A percentile compares a stretch with the other conserved stretches of the same genome.
Evolutionary conservation across 2,329 filamentous ascomycete species (phyloP).

Genomic region (Tolypocladium paradoxum): DNA sequence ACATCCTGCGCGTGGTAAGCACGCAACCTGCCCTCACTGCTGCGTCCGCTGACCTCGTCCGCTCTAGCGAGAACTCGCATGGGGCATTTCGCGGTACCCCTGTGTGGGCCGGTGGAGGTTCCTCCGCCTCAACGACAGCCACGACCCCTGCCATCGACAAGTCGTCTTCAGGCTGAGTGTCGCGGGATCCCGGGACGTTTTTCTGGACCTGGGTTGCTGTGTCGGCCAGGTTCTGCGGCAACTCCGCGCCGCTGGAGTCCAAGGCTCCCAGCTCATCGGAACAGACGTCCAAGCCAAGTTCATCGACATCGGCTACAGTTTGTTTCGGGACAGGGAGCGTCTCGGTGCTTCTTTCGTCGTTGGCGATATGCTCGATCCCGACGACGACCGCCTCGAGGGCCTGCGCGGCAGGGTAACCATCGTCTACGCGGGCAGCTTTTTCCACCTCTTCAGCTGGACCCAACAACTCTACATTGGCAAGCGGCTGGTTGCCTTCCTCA

Average conservation of each 20-base stretch:
- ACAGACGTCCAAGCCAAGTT: conserved; percentile 38
- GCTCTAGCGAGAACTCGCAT: conserved; percentile 32
- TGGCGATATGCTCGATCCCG: conserved; percentile 37
- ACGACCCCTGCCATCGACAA: conserved; percentile 31
- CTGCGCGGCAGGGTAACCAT: conserved; percentile 33
- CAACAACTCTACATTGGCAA: conserved; percentile 34
- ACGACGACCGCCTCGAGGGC: conserved; percentile 21
- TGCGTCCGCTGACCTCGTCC: background rate
- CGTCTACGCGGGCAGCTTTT: conserved; percentile 38
- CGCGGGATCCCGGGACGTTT: conserved; percentile 24
- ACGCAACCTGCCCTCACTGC: background rate
- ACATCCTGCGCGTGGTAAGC: conserved; percentile 25
- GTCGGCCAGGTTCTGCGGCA: conserved; percentile 40
- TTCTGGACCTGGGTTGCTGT: conserved; percentile 41
- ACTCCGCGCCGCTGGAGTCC: conserved; percentile 37
- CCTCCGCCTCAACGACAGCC: conserved; percentile 28
- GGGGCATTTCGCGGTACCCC: conserved; percentile 32
- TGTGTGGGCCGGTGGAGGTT: conserved; percentile 41
- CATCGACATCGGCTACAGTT: conserved; percentile 48
- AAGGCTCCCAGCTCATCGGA: conserved; percentile 35
- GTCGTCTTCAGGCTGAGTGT: conserved; percentile 30
- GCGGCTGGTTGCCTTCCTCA: conserved; percentile 33
- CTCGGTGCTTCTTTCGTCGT: conserved; percentile 37
- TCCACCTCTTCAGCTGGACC: conserved; percentile 37
- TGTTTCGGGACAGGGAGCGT: conserved; percentile 48